phyloP scores from a whole-genome alignment of 352 stramenopile genomes.

The Phytophthora cajani region DNA sequence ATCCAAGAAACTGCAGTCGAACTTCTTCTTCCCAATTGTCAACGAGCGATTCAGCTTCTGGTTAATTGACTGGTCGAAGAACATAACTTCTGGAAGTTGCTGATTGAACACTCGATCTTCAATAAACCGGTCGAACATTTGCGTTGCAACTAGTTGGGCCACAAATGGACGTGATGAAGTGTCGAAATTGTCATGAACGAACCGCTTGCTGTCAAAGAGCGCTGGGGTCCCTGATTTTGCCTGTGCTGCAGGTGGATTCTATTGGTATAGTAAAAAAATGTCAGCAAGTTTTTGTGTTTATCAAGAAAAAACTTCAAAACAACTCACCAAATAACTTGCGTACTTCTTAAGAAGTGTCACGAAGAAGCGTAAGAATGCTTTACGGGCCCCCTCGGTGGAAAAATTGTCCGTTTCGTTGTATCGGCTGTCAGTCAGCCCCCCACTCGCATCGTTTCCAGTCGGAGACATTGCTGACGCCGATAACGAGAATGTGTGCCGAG shows the following conservation, averaged over 20 bases:
- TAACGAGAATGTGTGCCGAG: conserved; percentile 45
- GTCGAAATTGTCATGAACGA: conserved; percentile 77
- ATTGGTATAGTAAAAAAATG: conserved; percentile 4
- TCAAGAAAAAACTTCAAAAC: not conserved
- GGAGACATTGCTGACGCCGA: conserved; percentile 30
- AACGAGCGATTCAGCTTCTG: conserved; percentile 86
- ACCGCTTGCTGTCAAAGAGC: conserved; percentile 71
- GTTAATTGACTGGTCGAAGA: conserved; percentile 89
- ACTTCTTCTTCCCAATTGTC: conserved; percentile 83
- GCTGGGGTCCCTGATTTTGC: conserved; percentile 41
- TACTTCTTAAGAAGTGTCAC: conserved; percentile 86
- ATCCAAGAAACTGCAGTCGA: conserved; percentile 85
- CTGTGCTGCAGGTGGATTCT: conserved; percentile 36
- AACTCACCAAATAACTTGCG: conserved; percentile 70
- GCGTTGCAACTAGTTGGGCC: conserved; percentile 64
- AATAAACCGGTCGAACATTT: conserved; percentile 89
- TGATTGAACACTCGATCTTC: conserved; percentile 78
- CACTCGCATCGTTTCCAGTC: conserved; percentile 40
- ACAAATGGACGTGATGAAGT: conserved; percentile 66
- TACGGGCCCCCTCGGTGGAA: conserved; percentile 64
- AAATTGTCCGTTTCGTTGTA: conserved; percentile 83
- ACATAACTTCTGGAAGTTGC: conserved; percentile 72
- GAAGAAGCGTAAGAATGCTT: conserved; percentile 85
- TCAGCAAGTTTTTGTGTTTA: not conserved
- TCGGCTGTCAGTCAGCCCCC: conserved; percentile 61